A percentile compares a stretch with the other conserved stretches of the same genome.
Conservation (phyloP, 371 early-diverging fungal genomes). For the Mortierella sp. region DNA sequence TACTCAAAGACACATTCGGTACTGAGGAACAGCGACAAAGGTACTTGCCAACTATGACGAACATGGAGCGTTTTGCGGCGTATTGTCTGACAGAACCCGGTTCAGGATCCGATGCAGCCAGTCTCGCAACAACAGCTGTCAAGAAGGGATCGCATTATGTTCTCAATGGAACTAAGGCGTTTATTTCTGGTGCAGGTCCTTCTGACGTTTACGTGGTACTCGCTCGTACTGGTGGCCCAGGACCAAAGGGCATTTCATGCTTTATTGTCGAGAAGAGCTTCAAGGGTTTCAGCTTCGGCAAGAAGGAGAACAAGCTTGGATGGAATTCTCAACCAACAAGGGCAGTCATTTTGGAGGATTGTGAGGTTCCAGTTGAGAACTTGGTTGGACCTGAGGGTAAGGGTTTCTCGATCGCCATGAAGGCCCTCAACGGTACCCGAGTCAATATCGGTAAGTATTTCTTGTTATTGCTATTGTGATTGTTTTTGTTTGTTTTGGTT, state of each 20-base stretch:
- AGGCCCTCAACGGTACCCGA: slow-evolving; percentile 73
- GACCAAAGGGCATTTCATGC: slow-evolving; percentile 70
- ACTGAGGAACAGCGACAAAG: slow-evolving; percentile 62
- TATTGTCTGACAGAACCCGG: slow-evolving; percentile 84
- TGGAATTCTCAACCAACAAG: slow-evolving; percentile 76
- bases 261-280: slow-evolving; percentile 70
- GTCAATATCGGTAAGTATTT: slow-evolving; percentile 66
- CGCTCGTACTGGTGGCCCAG: slow-evolving; percentile 71
- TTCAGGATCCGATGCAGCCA: slow-evolving; percentile 85
- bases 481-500: background rate
- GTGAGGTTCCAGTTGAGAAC: slow-evolving; percentile 65
- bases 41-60: slow-evolving; percentile 60
- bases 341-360: slow-evolving; percentile 71
- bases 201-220: slow-evolving; percentile 73
- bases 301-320: slow-evolving; percentile 75
- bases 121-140: slow-evolving; percentile 74
- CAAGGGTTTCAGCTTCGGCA: slow-evolving; percentile 72
- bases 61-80: slow-evolving; percentile 66
- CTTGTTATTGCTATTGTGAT: no score
- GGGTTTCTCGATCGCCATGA: slow-evolving; percentile 77
- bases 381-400: slow-evolving; percentile 70
- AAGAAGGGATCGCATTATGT: slow-evolving; percentile 78
- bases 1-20: slow-evolving; percentile 58
- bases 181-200: slow-evolving; percentile 71
- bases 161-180: slow-evolving; percentile 84